These are phyloP conservation scores for Oxytropis ochrocephala DNA, from an alignment of 306 rosid species.

Conservation along the genomic window DNA sequence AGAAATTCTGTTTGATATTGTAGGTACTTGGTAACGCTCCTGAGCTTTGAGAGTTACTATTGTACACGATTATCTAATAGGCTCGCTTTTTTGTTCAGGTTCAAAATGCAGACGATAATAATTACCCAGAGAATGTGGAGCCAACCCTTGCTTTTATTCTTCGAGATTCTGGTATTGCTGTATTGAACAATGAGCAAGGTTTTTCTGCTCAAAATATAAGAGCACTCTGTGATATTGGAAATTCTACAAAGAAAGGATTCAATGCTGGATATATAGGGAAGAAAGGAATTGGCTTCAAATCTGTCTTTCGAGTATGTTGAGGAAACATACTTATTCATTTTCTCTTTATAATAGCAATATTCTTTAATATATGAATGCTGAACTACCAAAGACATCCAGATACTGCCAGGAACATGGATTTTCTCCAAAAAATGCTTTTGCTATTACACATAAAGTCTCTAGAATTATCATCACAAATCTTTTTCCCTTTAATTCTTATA, in stretches of 20 bases:
- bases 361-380: neutral
- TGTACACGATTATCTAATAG: slow-evolving; percentile 5
- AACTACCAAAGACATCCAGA: neutral
- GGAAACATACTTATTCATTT: neutral
- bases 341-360: neutral
- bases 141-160: slow-evolving; percentile 89
- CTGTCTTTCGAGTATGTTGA: slow-evolving; percentile 83
- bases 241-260: slow-evolving; percentile 89
- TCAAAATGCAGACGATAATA: slow-evolving; percentile 97
- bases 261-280: slow-evolving; percentile 87
- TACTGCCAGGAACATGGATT: neutral
- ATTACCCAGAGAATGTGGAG: slow-evolving; percentile 62
- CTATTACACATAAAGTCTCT: neutral
- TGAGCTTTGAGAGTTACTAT: slow-evolving; percentile 11
- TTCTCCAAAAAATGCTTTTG: neutral
- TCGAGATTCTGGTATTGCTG: slow-evolving; percentile 61
- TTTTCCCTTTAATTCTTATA: neutral
- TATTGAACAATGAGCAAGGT: slow-evolving; percentile 85
- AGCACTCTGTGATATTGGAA: slow-evolving; percentile 97
- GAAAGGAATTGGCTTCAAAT: slow-evolving; percentile 98
- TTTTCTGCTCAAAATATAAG: slow-evolving; percentile 77
- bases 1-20: neutral
- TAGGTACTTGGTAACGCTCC: neutral
- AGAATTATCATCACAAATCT: neutral
- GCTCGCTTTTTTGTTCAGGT: slow-evolving; percentile 53